Percentiles rank a stretch among this genome's conserved stretches.
These are phyloP conservation scores for Silene coronaria DNA, from an alignment of 179 eudicot species.

Conservation along the genomic window DNA sequence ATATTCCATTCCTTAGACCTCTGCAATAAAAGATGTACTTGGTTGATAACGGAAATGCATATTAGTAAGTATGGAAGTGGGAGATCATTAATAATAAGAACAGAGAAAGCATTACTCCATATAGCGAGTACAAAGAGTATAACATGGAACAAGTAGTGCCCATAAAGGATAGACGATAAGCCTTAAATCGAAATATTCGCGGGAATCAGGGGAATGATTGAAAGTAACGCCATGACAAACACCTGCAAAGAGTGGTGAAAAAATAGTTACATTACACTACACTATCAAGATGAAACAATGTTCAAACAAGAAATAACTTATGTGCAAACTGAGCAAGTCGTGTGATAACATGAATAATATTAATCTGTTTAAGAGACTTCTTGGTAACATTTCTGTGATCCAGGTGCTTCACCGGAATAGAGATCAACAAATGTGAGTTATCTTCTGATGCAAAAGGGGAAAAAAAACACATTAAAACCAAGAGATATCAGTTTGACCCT, in stretches of 20 bases:
- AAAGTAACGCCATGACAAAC: slow-evolving; percentile 70
- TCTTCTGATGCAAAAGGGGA: slow-evolving; percentile 34
- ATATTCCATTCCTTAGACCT: slow-evolving; percentile 84
- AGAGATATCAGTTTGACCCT: slow-evolving; percentile 8
- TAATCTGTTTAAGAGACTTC: slow-evolving; percentile 58
- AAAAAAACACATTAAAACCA: background rate
- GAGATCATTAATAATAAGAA: background rate
- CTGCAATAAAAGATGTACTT: slow-evolving; percentile 38
- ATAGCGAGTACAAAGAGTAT: slow-evolving; percentile 77
- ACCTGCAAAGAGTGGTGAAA: slow-evolving; percentile 47
- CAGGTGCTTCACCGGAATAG: slow-evolving; percentile 73
- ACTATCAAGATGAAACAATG: slow-evolving; percentile 1
- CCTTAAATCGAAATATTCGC: slow-evolving; percentile 59
- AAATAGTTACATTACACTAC: slow-evolving; percentile 2
- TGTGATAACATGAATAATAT: slow-evolving; percentile 48
- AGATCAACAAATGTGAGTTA: slow-evolving; percentile 59
- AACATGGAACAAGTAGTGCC: slow-evolving; percentile 81
- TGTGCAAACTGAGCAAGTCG: slow-evolving; percentile 44
- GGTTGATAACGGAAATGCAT: slow-evolving; percentile 2
- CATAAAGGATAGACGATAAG: slow-evolving; percentile 73
- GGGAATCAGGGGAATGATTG: slow-evolving; percentile 68
- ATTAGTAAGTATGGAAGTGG: slow-evolving; percentile 1
- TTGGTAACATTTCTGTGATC: slow-evolving; percentile 69
- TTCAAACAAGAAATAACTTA: slow-evolving; percentile 3
- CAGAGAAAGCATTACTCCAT: slow-evolving; percentile 59